Evolutionary conservation across 805 yeast species (phyloP).

Genomic region (Wickerhamomyces silvicola): DNA sequence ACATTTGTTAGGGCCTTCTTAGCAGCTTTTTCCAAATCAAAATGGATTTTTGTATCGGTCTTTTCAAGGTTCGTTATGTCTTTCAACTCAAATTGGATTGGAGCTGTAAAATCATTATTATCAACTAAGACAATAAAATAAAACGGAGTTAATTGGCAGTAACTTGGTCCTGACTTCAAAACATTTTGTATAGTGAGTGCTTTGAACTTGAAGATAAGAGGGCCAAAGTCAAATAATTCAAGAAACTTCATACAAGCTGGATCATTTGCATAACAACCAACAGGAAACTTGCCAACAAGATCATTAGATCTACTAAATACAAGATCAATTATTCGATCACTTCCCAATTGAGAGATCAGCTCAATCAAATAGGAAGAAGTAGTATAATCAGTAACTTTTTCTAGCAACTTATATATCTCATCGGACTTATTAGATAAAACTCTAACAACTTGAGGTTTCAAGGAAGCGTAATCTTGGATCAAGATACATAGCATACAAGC

Average conservation of each 20-base stretch:
- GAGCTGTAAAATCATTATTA: constrained; percentile 13
- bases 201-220: constrained; percentile 7
- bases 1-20: constrained; percentile 10
- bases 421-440: not conserved
- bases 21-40: constrained; percentile 5
- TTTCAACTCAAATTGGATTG: constrained; percentile 13
- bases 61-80: constrained; percentile 4
- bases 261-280: constrained; percentile 16
- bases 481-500: constrained; percentile 19
- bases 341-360: constrained; percentile 16
- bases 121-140: constrained; percentile 11
- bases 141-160: constrained; percentile 9
- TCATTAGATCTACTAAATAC: not conserved
- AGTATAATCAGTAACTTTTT: constrained; percentile 9
- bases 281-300: constrained; percentile 1
- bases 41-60: not conserved
- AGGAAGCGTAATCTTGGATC: constrained; percentile 16
- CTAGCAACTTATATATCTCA: constrained; percentile 1
- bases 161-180: constrained; percentile 5
- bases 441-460: not conserved
- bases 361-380: constrained; percentile 16
- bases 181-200: constrained; percentile 4
- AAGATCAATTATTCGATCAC: constrained; percentile 1
- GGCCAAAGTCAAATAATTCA: not conserved
- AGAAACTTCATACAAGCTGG: constrained; percentile 11